These are phyloP conservation scores for Vaccinium vitisidaea DNA, from an alignment of 148 eudicot species.

Conservation along the genomic window DNA sequence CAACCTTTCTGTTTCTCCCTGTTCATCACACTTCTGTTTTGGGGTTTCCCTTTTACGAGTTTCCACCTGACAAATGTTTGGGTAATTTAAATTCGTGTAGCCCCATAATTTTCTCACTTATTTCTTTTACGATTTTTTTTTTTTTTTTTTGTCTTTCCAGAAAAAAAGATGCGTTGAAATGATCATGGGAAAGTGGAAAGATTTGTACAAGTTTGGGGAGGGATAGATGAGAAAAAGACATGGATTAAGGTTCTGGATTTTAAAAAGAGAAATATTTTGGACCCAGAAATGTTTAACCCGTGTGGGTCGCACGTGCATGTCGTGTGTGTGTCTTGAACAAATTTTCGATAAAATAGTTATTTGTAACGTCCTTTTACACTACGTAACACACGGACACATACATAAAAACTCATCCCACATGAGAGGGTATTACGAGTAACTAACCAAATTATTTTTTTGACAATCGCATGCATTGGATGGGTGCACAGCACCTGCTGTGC, in stretches of 20 bases:
- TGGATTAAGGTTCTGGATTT: neutral
- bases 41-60: slow-evolving; percentile 16
- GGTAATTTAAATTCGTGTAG: neutral
- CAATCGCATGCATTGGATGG: no score
- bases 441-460: no score
- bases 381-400: no score
- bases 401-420: no score
- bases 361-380: neutral
- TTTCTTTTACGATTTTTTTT: neutral
- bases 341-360: neutral
- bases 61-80: slow-evolving; percentile 19
- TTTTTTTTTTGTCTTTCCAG: no score
- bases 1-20: slow-evolving; percentile 20
- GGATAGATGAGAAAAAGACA: neutral
- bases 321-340: neutral
- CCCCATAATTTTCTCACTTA: neutral
- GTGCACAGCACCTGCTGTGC: no score
- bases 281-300: neutral
- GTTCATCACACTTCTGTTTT: slow-evolving; percentile 13
- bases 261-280: neutral
- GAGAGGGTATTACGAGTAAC: no score
- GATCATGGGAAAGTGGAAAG: neutral
- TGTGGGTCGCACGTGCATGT: neutral
- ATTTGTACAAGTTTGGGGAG: no score
- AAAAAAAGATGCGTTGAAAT: neutral